Percentiles rank a stretch among this genome's conserved stretches.
Evolutionary conservation across 2,329 filamentous ascomycete species (phyloP).

Genomic region (Fusarium phyllophilum): DNA sequence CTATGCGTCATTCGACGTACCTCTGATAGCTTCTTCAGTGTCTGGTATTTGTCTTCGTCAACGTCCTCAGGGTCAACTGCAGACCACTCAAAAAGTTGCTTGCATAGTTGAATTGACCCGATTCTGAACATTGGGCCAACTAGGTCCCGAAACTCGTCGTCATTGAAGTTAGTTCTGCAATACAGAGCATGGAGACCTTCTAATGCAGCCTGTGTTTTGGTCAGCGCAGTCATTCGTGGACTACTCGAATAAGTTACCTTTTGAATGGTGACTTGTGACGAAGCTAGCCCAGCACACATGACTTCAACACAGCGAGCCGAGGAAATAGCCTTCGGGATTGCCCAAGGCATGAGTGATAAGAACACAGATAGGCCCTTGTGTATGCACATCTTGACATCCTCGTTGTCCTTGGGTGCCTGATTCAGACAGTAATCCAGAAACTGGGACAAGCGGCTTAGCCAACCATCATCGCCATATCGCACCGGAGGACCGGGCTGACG

Average conservation of each 20-base stretch:
- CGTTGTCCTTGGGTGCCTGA: constrained; percentile 70
- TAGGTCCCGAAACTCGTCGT: constrained; percentile 81
- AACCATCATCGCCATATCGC: constrained; percentile 84
- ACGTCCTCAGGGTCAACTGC: constrained; percentile 82
- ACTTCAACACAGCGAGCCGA: constrained; percentile 75
- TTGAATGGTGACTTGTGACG: constrained; percentile 76
- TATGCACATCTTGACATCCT: constrained; percentile 75
- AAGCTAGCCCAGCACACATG: constrained; percentile 77
- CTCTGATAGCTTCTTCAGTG: constrained; percentile 95
- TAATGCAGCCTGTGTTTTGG: constrained; percentile 70
- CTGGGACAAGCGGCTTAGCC: constrained; percentile 80
- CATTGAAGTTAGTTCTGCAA: constrained; percentile 75
- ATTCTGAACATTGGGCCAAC: constrained; percentile 82
- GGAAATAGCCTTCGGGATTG: constrained; percentile 83
- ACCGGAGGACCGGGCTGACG: constrained; percentile 75
- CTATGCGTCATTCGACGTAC: constrained; percentile 56
- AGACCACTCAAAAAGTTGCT: constrained; percentile 82
- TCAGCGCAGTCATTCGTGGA: constrained; percentile 10
- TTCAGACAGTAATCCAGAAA: constrained; percentile 79
- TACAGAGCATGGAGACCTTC: constrained; percentile 89
- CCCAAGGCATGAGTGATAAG: constrained; percentile 85
- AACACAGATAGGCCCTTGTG: constrained; percentile 82
- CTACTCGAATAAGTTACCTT: constrained; percentile 61
- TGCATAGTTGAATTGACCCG: constrained; percentile 76
- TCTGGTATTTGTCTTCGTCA: constrained; percentile 90